phyloP scores from a whole-genome alignment of 805 yeast species.

The Candida suzukii region DNA sequence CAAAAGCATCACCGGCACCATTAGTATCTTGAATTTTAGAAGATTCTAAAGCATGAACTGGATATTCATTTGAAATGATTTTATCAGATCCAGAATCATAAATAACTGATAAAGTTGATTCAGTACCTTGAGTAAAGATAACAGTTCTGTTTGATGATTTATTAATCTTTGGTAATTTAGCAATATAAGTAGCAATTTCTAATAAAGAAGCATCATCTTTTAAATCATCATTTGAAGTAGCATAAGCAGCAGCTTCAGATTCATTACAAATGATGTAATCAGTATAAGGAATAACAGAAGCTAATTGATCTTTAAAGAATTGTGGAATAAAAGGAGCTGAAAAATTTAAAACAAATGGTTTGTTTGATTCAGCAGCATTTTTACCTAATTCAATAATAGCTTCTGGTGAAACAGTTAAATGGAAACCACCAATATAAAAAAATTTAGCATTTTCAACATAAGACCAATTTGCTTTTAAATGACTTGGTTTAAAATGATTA shows the following conservation, averaged over 20 bases:
- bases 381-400: slow-evolving; percentile 86
- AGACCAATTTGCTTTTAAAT: slow-evolving; percentile 87
- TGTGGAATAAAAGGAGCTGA: slow-evolving; percentile 96
- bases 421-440: slow-evolving; percentile 98
- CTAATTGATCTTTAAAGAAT: slow-evolving; percentile 90
- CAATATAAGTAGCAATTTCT: slow-evolving; percentile 77
- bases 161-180: slow-evolving; percentile 72
- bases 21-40: slow-evolving; percentile 81
- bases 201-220: slow-evolving; percentile 45
- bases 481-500: slow-evolving; percentile 87
- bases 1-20: slow-evolving; percentile 99
- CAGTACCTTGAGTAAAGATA: slow-evolving; percentile 91
- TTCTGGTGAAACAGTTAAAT: slow-evolving; percentile 93
- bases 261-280: slow-evolving; percentile 93
- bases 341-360: slow-evolving; percentile 67
- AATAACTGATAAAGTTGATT: slow-evolving; percentile 76
- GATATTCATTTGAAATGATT: slow-evolving; percentile 42
- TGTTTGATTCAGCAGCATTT: slow-evolving; percentile 53
- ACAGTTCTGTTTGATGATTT: slow-evolving; percentile 69
- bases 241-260: slow-evolving; percentile 92
- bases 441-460: slow-evolving; percentile 72
- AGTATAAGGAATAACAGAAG: slow-evolving; percentile 73
- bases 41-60: slow-evolving; percentile 66
- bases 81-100: slow-evolving; percentile 42
- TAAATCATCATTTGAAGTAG: slow-evolving; percentile 69